These are phyloP conservation scores for Phaeosphaeria sp. DNA, from an alignment of 2,329 filamentous ascomycete species.

Conservation along the genomic window DNA sequence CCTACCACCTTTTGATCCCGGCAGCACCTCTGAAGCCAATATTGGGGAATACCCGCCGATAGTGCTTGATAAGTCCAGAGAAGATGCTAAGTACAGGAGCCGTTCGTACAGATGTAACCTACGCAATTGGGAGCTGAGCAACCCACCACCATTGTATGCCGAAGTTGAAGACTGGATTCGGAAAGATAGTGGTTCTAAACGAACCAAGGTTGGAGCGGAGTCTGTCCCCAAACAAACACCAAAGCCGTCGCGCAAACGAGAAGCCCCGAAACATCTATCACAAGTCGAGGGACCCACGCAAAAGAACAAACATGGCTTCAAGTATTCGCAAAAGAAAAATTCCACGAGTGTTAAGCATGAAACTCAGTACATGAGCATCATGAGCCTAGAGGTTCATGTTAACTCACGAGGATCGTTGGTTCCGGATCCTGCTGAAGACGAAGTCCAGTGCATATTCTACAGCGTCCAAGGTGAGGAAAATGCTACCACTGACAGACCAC, in stretches of 20 bases:
- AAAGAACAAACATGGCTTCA: slow-evolving; percentile 80
- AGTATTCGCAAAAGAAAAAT: slow-evolving; percentile 78
- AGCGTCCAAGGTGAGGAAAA: slow-evolving; percentile 79
- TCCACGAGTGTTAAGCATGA: slow-evolving; percentile 82
- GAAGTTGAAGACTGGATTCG: slow-evolving; percentile 75
- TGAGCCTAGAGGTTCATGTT: slow-evolving; percentile 92
- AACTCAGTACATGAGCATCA: slow-evolving; percentile 92
- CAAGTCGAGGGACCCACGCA: slow-evolving; percentile 92
- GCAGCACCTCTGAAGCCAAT: slow-evolving; percentile 62
- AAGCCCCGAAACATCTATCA: slow-evolving; percentile 60
- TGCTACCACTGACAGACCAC: slow-evolving; percentile 60
- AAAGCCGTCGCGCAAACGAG: slow-evolving; percentile 23
- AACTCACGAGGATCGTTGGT: slow-evolving; percentile 82
- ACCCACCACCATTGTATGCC: slow-evolving; percentile 70
- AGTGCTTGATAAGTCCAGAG: slow-evolving; percentile 58
- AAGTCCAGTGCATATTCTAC: slow-evolving; percentile 90
- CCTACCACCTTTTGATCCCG: slow-evolving; percentile 77
- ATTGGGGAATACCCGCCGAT: slow-evolving; percentile 60
- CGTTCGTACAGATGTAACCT: slow-evolving; percentile 66
- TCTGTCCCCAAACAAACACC: slow-evolving; percentile 11
- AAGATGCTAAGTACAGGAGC: slow-evolving; percentile 59
- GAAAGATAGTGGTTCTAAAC: slow-evolving; percentile 37
- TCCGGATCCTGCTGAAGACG: slow-evolving; percentile 89
- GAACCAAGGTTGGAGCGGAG: slow-evolving; percentile 6
- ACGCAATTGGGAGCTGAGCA: slow-evolving; percentile 77